phyloP scores from a whole-genome alignment of 352 stramenopile genomes.

The Phytophthora pisi region DNA sequence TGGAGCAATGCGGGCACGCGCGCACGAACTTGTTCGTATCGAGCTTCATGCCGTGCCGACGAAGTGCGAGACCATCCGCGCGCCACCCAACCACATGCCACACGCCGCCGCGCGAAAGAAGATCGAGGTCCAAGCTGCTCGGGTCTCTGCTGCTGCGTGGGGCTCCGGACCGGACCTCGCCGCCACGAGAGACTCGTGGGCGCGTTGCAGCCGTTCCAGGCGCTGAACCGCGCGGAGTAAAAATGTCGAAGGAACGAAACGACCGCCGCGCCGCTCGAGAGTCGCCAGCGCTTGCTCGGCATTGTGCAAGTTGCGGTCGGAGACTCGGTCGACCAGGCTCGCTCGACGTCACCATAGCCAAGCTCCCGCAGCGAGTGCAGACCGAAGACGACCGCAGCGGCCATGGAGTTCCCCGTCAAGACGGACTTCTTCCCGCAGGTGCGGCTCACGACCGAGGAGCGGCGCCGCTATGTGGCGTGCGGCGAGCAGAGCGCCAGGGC shows the following conservation, averaged over 20 bases:
- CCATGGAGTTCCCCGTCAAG: slow-evolving; percentile 78
- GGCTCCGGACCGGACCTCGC: slow-evolving; percentile 12
- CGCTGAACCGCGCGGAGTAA: slow-evolving; percentile 24
- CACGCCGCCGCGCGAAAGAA: slow-evolving; percentile 23
- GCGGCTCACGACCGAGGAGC: slow-evolving; percentile 54
- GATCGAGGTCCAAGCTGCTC: slow-evolving; percentile 20
- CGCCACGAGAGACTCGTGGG: slow-evolving; percentile 4
- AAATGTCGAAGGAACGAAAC: slow-evolving; percentile 40
- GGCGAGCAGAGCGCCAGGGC: slow-evolving; percentile 48
- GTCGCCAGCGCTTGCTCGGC: not conserved
- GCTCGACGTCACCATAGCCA: too few species aligned
- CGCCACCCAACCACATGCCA: slow-evolving; percentile 9
- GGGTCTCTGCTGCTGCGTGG: not conserved
- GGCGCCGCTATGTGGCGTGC: slow-evolving; percentile 46
- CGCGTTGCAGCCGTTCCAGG: slow-evolving; percentile 19
- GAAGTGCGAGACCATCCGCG: slow-evolving; percentile 24
- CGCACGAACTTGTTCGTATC: too few species aligned
- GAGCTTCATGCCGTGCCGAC: not conserved
- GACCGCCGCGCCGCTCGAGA: slow-evolving; percentile 14
- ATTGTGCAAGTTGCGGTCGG: slow-evolving; percentile 36
- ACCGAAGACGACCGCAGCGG: not conserved
- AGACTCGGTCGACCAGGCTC: slow-evolving; percentile 6
- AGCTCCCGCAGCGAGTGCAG: not conserved
- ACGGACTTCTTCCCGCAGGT: slow-evolving; percentile 72
- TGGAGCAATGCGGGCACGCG: not conserved